Base-by-base conservation (phyloP, 495 filamentous ascomycete species). In the Talaromyces nanjingensis region DNA sequence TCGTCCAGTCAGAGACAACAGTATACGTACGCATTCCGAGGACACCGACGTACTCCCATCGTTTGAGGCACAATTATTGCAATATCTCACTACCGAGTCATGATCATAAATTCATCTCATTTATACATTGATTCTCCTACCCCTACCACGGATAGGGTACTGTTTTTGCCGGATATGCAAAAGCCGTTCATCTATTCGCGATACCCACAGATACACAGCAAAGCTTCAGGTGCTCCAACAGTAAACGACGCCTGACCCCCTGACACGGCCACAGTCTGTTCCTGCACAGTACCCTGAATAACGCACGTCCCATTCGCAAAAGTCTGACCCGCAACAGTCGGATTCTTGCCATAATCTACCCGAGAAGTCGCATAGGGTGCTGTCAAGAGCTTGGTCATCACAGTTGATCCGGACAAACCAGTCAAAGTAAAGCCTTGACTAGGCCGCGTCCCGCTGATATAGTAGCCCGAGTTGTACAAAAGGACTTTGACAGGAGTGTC, bases 381-480 rank as follows among this genome's bases (percentile, higher is more conserved):
- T 2, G 84, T 85, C 60, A 87, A 67, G 39, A 84, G 77, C 70
- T 84, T 85, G 0, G 79, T 80, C 27, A 67, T 77, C 0, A 85
- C 71, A 8, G 63, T 75, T 1, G 60, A 63, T 0, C 68, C 66
- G 0, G 66, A 64, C 59, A 86, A 54, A 7, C 83, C 82, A 2
- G 69, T 72, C 53, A 87, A 63, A 0, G 72, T 73, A 64, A 81
- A 84, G 1, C 66, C 74, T 63, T 84, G 73, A 31, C 64, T 79
- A 8, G 71, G 69, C n/a, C 84, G 72, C 4, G 70, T 78, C 0
- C 82, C 83, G 27, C 72, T 75, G 11, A 70, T 69, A 65, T 79
- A 84, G 65, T 86, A 85, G 20, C 84, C 80, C 0, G 84, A 84
- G 63, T 86, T 87, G 60, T 84, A 82, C 31, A 86, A 65, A 33